Percentiles rank a stretch among this genome's conserved stretches.
Evolutionary conservation across 2,329 filamentous ascomycete genomes (phyloP).

Genomic region (Penicillium sp.): DNA sequence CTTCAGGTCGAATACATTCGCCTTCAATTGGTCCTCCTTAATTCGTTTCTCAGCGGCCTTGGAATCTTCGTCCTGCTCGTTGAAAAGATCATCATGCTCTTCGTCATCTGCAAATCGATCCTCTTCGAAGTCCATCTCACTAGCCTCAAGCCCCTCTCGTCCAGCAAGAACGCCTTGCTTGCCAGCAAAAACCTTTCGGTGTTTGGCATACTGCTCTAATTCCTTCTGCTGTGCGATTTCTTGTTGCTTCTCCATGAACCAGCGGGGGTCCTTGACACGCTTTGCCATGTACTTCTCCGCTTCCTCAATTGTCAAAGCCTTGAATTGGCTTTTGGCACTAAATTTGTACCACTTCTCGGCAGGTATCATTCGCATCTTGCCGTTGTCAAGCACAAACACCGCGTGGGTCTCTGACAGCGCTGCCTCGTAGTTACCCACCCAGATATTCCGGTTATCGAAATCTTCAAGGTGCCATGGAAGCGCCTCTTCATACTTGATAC

Average conservation of each 20-base stretch:
- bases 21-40: slow-evolving; percentile 77
- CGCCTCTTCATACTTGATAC: slow-evolving; percentile 84
- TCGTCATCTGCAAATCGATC: slow-evolving; percentile 85
- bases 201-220: slow-evolving; percentile 55
- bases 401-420: slow-evolving; percentile 79
- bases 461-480: slow-evolving; percentile 97
- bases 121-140: slow-evolving; percentile 67
- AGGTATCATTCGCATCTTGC: slow-evolving; percentile 79
- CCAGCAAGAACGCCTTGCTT: slow-evolving; percentile 45
- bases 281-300: slow-evolving; percentile 80
- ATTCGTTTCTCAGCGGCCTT: slow-evolving; percentile 71
- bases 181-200: slow-evolving; percentile 47
- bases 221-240: slow-evolving; percentile 55
- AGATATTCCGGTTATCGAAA: slow-evolving; percentile 90
- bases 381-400: slow-evolving; percentile 71
- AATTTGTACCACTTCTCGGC: slow-evolving; percentile 91
- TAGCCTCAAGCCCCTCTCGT: slow-evolving; percentile 55
- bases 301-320: slow-evolving; percentile 75
- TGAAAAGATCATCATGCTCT: slow-evolving; percentile 72
- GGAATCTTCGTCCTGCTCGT: slow-evolving; percentile 72
- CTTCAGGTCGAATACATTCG: slow-evolving; percentile 78
- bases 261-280: slow-evolving; percentile 72
- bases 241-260: slow-evolving; percentile 68
- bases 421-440: slow-evolving; percentile 87
- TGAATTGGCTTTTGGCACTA: slow-evolving; percentile 58